Evolutionary conservation across 2,329 filamentous ascomycete genomes (phyloP), one percentile per base, ranked within the genome.

Genomic region (Diaporthe sp.): DNA sequence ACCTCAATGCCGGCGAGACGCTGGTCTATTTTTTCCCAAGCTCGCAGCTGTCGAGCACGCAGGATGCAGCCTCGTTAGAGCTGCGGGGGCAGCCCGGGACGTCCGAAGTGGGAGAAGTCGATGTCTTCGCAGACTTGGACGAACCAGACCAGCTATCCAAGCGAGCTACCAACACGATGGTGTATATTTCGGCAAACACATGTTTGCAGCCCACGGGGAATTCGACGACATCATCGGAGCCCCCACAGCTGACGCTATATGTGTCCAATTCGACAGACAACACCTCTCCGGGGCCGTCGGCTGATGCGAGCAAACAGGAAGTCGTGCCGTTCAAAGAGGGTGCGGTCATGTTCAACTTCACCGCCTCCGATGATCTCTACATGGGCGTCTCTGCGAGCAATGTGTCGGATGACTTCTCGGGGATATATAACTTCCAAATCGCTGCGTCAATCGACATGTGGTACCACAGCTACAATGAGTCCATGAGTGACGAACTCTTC

Each of bases 101-200:
- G 19, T 58, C 42, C 39, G 77, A 79, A 57, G 76, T 73, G 19
- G 79, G 78, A n/a, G 79, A 76, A 4, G 76, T 76, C 13, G 71
- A 55, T 31, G 31, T 34, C 34, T 73, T 73, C 46, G 71, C 60
- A 22, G 71, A 55, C 39, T 44, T 42, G 71, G 78, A 79, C n/a
- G 80, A 75, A 42, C 67, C 74, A 25, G 44, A 44, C 60, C 46
- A 76, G 55, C 51, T 49, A 10, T 78, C 73, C 65, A 79, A 80
- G 75, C 77, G 80, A 71, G 77, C 84, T 34, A 83, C 84, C 22
- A 25, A 9, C 31, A 87, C 84, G 57, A 90, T 85, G 2, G 87
- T 98, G 4, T 98, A 94, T 83, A 89, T 99, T 72, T 95, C 95
- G 2, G 92, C 95, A 58, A 98, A 95, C 79, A 96, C 94, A 1